These are phyloP conservation scores for Populus alba DNA, from an alignment of 345 rosid genomes.

Conservation along the genomic window DNA sequence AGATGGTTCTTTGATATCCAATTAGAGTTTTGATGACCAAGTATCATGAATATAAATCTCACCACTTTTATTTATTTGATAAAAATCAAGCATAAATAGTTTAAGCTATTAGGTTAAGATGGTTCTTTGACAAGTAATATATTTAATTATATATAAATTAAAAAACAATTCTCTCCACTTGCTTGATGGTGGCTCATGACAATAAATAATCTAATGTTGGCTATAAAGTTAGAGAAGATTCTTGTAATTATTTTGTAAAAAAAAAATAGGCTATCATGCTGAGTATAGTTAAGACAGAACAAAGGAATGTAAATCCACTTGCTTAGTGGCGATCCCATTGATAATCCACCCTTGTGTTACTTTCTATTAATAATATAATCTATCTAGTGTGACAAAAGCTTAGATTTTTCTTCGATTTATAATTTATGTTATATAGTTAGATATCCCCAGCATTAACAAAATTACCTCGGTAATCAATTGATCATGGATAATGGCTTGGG, in stretches of 20 bases:
- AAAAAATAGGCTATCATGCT: constrained; percentile 5
- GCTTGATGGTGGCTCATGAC: constrained; percentile 27
- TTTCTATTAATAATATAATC: neutral
- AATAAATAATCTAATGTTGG: neutral
- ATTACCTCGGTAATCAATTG: neutral
- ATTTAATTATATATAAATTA: neutral
- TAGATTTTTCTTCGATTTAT: neutral
- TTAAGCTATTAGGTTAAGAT: too few species aligned
- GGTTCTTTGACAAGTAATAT: rapidly evolving
- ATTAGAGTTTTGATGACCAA: too few species aligned
- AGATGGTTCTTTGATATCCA: too few species aligned
- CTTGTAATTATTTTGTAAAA: neutral
- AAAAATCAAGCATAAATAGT: too few species aligned
- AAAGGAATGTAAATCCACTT: constrained; percentile 36
- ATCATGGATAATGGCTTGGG: neutral
- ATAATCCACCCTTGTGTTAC: constrained; percentile 21
- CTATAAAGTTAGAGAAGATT: constrained; percentile 19
- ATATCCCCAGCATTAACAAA: neutral
- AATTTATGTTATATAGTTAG: neutral
- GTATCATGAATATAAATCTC: too few species aligned
- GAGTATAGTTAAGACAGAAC: constrained; percentile 26
- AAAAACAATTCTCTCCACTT: constrained; percentile 15
- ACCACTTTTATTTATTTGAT: too few species aligned
- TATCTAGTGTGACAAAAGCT: neutral
- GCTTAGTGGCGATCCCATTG: constrained; percentile 36